These are phyloP conservation scores for Apium graveolens DNA, from an alignment of 129 eudicot genomes.

Conservation along the genomic window DNA sequence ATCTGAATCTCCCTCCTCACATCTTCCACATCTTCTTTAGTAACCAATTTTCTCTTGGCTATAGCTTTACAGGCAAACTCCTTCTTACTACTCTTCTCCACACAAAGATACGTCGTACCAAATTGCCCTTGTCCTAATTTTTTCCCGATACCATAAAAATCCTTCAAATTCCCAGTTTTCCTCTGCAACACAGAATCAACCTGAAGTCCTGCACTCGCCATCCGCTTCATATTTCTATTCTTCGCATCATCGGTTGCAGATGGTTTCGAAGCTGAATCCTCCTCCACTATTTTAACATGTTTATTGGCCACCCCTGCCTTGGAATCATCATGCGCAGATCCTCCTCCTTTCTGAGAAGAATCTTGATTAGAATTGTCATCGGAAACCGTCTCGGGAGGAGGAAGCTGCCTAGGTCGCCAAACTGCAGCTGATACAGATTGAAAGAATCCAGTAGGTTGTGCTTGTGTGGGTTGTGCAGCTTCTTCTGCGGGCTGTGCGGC, in stretches of 20 bases:
- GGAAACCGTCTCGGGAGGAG: constrained; percentile 22
- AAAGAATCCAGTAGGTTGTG: constrained; percentile 33
- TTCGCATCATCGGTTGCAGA: constrained; percentile 6
- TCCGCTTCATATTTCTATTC: constrained; percentile 34
- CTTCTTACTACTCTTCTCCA: constrained; percentile 55
- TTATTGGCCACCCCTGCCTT: constrained; percentile 5
- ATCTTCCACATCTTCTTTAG: constrained; percentile 69
- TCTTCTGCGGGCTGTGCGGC: background rate
- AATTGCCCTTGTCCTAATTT: constrained; percentile 84
- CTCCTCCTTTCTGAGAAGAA: background rate
- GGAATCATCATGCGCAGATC: background rate
- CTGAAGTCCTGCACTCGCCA: constrained; percentile 68
- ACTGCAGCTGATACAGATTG: constrained; percentile 82
- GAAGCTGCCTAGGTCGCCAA: constrained; percentile 36
- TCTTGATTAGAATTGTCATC: constrained; percentile 11
- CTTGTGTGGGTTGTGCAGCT: too few species aligned
- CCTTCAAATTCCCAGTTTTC: constrained; percentile 75
- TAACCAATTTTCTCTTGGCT: constrained; percentile 60
- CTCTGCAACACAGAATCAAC: constrained; percentile 56
- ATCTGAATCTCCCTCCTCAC: constrained; percentile 83
- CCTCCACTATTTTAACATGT: constrained; percentile 24
- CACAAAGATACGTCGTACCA: constrained; percentile 75
- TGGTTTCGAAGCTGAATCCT: constrained; percentile 9
- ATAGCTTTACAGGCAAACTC: constrained; percentile 82
- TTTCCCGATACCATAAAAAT: constrained; percentile 53